phyloP scores from a whole-genome alignment of 805 yeast species.

The Debaryomyces castellii region DNA sequence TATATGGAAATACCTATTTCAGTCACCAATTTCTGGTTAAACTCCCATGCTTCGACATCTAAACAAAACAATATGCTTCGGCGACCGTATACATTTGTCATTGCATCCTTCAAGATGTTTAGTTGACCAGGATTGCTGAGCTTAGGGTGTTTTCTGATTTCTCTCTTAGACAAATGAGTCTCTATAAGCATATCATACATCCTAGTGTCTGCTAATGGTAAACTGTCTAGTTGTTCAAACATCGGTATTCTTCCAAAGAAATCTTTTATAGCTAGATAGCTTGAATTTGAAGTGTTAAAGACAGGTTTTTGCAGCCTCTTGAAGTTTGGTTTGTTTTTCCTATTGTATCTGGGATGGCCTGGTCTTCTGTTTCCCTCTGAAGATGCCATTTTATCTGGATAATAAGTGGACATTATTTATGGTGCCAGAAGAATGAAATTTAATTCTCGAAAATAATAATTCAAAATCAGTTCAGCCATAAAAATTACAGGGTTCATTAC shows the following conservation, averaged over 20 bases:
- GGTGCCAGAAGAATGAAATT: background rate
- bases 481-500: background rate
- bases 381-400: background rate
- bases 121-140: conserved; percentile 1
- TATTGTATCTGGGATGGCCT: background rate
- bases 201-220: background rate
- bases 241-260: background rate
- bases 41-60: conserved; percentile 61
- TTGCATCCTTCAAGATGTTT: background rate
- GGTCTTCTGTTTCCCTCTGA: background rate
- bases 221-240: background rate
- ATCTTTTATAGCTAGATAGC: background rate
- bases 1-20: conserved; percentile 59
- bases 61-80: conserved; percentile 41
- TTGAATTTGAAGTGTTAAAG: background rate
- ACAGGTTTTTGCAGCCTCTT: background rate
- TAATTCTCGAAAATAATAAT: background rate
- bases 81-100: conserved; percentile 7
- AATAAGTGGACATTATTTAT: background rate
- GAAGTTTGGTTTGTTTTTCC: background rate
- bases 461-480: background rate
- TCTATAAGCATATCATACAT: conserved; percentile 3
- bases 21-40: conserved; percentile 40
- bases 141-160: background rate
- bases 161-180: conserved; percentile 1